These are phyloP conservation scores for Voacanga thouarsii DNA, from an alignment of 257 asterid species.

Conservation along the genomic window DNA sequence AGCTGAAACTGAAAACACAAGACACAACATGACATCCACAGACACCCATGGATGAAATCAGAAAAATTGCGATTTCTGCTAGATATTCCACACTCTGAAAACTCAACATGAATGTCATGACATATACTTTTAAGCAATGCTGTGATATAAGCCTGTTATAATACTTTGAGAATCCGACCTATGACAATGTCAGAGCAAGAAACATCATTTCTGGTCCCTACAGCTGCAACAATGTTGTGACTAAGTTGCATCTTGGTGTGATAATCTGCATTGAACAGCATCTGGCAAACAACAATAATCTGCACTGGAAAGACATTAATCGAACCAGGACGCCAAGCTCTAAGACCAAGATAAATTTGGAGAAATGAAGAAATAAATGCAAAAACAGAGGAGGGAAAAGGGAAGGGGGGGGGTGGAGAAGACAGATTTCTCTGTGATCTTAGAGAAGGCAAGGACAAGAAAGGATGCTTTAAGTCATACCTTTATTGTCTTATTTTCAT, in stretches of 20 bases:
- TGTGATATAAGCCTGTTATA: not conserved
- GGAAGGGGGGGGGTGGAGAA: too few species aligned
- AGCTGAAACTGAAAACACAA: too few species aligned
- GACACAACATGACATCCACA: too few species aligned
- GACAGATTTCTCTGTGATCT: not conserved
- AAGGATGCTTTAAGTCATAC: not conserved
- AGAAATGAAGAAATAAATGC: not conserved
- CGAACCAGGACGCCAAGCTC: too few species aligned
- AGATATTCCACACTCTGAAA: not conserved
- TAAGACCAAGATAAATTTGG: not conserved
- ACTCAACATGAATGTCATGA: not conserved
- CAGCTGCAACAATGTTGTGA: not conserved
- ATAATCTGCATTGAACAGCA: not conserved
- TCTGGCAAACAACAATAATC: not conserved
- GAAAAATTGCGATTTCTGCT: not conserved
- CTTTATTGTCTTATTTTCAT: not conserved
- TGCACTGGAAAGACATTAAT: not conserved
- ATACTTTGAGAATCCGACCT: too few species aligned
- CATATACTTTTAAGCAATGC: not conserved
- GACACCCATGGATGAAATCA: not conserved
- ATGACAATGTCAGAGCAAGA: not conserved
- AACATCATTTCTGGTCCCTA: not conserved
- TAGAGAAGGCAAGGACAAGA: not conserved
- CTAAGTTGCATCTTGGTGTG: not conserved
- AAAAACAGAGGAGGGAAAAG: not conserved